Percentiles rank a stretch among this genome's conserved stretches.
Conservation (phyloP, 140 eudicot species). For the Oenanthe javanica region DNA sequence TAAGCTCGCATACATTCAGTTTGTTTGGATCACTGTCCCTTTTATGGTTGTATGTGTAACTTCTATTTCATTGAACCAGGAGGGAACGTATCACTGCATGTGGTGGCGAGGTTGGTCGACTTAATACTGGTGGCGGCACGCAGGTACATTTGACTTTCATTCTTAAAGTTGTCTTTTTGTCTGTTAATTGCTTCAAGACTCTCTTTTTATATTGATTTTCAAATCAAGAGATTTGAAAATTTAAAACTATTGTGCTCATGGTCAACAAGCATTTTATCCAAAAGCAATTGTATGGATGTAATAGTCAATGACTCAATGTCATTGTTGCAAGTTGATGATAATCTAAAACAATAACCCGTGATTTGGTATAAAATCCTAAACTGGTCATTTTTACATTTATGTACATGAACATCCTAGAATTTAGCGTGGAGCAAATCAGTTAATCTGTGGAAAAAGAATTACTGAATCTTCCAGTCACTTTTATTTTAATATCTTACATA, state of each 20-base stretch:
- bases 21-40: background rate
- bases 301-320: background rate
- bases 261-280: background rate
- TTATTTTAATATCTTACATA: background rate
- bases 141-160: conserved; percentile 41
- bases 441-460: background rate
- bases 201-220: background rate
- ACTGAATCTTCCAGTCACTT: background rate
- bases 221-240: background rate
- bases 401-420: background rate
- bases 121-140: conserved; percentile 90
- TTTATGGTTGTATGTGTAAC: background rate
- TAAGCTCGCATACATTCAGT: conserved; percentile 25
- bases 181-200: background rate
- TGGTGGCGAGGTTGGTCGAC: conserved; percentile 97
- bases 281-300: background rate
- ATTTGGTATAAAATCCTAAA: background rate
- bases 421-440: no score
- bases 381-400: background rate
- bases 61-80: conserved; percentile 30
- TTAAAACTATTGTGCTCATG: background rate
- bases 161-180: background rate
- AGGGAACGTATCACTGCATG: conserved; percentile 77
- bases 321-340: background rate
- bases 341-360: background rate